A percentile compares a stretch with the other conserved stretches of the same genome.
Conservation (phyloP, 306 rosid genomes). For the Vigna mungo region DNA sequence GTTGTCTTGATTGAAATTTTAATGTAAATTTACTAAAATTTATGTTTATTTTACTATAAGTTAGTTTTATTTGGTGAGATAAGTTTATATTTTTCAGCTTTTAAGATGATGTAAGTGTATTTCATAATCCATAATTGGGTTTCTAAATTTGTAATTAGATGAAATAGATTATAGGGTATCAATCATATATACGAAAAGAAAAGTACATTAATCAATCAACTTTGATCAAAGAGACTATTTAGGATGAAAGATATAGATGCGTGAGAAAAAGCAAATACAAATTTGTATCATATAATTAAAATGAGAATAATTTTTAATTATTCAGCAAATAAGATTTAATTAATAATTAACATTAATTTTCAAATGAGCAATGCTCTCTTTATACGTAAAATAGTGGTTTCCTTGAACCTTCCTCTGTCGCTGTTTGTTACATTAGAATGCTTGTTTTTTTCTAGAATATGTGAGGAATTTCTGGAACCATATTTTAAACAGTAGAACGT, state of each 20-base stretch:
- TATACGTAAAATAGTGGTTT: conserved; percentile 4
- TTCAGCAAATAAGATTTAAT: not conserved
- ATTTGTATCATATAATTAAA: not conserved
- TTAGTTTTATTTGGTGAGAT: no score
- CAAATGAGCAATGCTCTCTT: not conserved
- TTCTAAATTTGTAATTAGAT: no score
- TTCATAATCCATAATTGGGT: no score
- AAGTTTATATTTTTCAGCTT: no score
- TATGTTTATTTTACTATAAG: no score
- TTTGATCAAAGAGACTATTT: not conserved
- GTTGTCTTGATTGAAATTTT: no score
- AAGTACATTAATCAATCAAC: not conserved
- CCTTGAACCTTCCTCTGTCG: conserved; percentile 41
- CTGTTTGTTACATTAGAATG: conserved; percentile 7
- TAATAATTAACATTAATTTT: not conserved
- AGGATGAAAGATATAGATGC: not conserved
- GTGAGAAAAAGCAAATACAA: not conserved
- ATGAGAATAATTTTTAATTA: not conserved
- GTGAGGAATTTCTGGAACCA: not conserved
- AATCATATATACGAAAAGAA: no score
- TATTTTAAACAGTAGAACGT: not conserved
- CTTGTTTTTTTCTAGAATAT: not conserved
- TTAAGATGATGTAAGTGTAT: no score
- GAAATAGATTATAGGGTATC: not conserved
- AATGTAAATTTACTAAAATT: no score